Percentiles rank a stretch among this genome's conserved stretches.
Conservation (phyloP, 129 eudicot species). For the Tagetes patula region DNA sequence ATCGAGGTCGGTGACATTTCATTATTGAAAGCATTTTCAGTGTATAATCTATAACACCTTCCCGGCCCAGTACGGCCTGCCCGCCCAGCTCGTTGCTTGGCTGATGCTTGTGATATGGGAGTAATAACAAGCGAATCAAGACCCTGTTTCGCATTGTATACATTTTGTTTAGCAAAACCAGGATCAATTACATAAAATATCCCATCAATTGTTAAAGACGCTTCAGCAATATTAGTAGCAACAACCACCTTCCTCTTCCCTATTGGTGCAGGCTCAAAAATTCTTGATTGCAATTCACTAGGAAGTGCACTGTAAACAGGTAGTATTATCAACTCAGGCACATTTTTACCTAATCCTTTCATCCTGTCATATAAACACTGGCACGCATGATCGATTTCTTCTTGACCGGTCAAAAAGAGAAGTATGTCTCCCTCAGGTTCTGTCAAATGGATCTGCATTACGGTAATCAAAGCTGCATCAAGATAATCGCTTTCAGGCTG, state of each 20-base stretch:
- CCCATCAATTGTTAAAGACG: constrained; percentile 52
- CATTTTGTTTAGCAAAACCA: constrained; percentile 35
- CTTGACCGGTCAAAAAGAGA: constrained; percentile 91
- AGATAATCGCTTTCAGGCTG: constrained; percentile 88
- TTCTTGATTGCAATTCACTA: constrained; percentile 91
- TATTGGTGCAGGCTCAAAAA: constrained; percentile 87
- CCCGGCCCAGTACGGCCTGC: constrained; percentile 55
- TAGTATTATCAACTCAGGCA: constrained; percentile 77
- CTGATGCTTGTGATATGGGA: constrained; percentile 43
- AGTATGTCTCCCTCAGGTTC: constrained; percentile 95
- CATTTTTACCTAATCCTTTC: constrained; percentile 81
- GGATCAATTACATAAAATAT: constrained; percentile 50
- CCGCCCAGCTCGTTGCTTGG: constrained; percentile 51
- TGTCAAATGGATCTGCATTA: constrained; percentile 85
- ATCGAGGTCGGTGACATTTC: constrained; percentile 84
- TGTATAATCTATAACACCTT: constrained; percentile 49
- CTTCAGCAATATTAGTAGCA: constrained; percentile 50
- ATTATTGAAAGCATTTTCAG: constrained; percentile 76
- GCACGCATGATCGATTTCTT: constrained; percentile 88
- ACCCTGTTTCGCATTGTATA: constrained; percentile 39
- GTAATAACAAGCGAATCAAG: constrained; percentile 39
- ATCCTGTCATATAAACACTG: constrained; percentile 82
- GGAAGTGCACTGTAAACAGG: constrained; percentile 94
- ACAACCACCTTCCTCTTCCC: constrained; percentile 79
- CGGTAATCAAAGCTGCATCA: constrained; percentile 89